Conservation (phyloP, 805 yeast species). For the Lachancea fermentati region DNA sequence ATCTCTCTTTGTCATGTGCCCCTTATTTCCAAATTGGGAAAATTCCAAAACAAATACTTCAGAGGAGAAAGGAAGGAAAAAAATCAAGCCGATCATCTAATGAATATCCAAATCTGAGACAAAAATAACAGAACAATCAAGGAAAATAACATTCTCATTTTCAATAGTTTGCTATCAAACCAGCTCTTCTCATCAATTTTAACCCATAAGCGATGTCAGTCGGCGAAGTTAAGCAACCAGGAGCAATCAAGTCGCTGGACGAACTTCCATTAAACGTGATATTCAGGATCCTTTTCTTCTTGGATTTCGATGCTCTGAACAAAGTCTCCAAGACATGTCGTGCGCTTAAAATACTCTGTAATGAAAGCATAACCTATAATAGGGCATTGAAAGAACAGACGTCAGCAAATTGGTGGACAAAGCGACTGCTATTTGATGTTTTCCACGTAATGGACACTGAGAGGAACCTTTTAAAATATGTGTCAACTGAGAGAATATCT, state of each 20-base stretch:
- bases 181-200: background rate
- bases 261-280: slow-evolving; percentile 24
- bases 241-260: slow-evolving; percentile 9
- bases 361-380: slow-evolving; percentile 19
- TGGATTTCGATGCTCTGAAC: slow-evolving; percentile 21
- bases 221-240: background rate
- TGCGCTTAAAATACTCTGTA: slow-evolving; percentile 21
- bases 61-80: background rate
- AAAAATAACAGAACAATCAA: background rate
- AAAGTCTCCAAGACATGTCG: slow-evolving; percentile 19
- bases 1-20: background rate
- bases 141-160: background rate
- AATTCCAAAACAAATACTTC: background rate
- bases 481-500: slow-evolving; percentile 12
- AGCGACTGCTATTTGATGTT: slow-evolving; percentile 17
- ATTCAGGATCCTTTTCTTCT: slow-evolving; percentile 19
- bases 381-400: slow-evolving; percentile 12
- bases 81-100: background rate
- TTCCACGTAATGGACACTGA: slow-evolving; percentile 18
- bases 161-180: background rate
- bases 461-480: slow-evolving; percentile 9
- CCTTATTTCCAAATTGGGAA: background rate
- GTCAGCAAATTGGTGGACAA: slow-evolving; percentile 17
- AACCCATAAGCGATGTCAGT: background rate
- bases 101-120: background rate